Evolutionary conservation across 129 eudicot species (phyloP).

Genomic region (Centaurea solstitialis): DNA sequence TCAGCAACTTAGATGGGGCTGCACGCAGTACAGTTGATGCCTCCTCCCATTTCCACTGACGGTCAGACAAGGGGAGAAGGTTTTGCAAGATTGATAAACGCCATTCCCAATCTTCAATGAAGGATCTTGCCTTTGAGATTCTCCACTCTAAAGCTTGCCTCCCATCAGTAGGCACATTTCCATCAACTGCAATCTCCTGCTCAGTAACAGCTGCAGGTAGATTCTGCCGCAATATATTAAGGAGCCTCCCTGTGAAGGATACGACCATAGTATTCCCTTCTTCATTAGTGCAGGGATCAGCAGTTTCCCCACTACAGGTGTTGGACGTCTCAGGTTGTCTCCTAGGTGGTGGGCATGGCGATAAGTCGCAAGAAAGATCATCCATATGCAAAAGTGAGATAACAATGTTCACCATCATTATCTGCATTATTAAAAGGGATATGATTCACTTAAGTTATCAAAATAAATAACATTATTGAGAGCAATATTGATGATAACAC

Average conservation of each 20-base stretch:
- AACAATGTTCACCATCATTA: constrained; percentile 88
- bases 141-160: constrained; percentile 90
- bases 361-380: constrained; percentile 49
- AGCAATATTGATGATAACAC: not conserved
- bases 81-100: constrained; percentile 92
- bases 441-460: not conserved
- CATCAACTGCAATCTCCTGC: constrained; percentile 50
- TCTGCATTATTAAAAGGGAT: constrained; percentile 51
- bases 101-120: constrained; percentile 99
- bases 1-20: constrained; percentile 91
- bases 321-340: constrained; percentile 30
- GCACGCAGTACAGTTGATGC: constrained; percentile 93
- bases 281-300: constrained; percentile 46
- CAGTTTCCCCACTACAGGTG: constrained; percentile 32
- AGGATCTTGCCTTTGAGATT: constrained; percentile 70
- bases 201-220: constrained; percentile 61
- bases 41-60: constrained; percentile 98
- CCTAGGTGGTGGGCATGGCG: constrained; percentile 43
- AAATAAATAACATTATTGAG: not conserved
- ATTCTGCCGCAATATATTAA: constrained; percentile 67
- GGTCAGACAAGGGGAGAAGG: constrained; percentile 88
- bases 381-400: constrained; percentile 87
- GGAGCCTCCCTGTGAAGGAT: constrained; percentile 62
- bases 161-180: constrained; percentile 50
- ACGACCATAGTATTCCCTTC: constrained; percentile 79